A percentile compares a stretch with the other conserved stretches of the same genome.
Conservation (phyloP, 768 basidiomycete genomes). For the Tylopilus sp. region DNA sequence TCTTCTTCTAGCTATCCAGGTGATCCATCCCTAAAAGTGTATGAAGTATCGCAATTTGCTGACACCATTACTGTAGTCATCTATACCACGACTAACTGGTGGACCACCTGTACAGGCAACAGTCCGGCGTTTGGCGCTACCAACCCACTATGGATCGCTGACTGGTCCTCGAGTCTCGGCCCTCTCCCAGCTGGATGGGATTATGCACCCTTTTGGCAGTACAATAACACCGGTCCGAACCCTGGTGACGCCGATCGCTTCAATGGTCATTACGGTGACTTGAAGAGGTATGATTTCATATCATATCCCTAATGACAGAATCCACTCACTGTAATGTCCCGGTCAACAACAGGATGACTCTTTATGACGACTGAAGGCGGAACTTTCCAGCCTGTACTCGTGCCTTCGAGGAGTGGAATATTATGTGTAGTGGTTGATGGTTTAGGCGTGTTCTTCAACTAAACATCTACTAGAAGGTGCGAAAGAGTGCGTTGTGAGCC, state of each 20-base stretch:
- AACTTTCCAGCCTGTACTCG: not conserved
- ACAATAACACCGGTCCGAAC: slow-evolving; percentile 49
- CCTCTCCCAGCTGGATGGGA: slow-evolving; percentile 58
- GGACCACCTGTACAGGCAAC: slow-evolving; percentile 63
- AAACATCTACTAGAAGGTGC: too few relatives aligned
- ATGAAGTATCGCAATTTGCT: slow-evolving; percentile 1
- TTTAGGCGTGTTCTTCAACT: too few relatives aligned
- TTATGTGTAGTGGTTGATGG: too few relatives aligned
- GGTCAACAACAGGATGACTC: slow-evolving; percentile 15
- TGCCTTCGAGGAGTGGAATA: too few relatives aligned
- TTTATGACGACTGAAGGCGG: slow-evolving; percentile 2
- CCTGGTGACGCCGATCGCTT: slow-evolving; percentile 58
- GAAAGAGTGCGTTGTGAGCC: too few relatives aligned
- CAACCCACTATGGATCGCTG: slow-evolving; percentile 63
- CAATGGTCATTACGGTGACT: slow-evolving; percentile 46
- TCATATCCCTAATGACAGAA: not conserved
- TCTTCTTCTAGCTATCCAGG: slow-evolving; percentile 39
- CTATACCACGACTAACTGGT: slow-evolving; percentile 67
- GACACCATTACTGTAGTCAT: slow-evolving; percentile 38
- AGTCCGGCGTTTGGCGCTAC: slow-evolving; percentile 44
- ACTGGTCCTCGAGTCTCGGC: slow-evolving; percentile 47
- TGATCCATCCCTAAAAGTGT: slow-evolving; percentile 9
- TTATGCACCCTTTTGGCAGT: slow-evolving; percentile 60
- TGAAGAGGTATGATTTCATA: slow-evolving; percentile 33
- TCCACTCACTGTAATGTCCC: not conserved